A percentile compares a stretch with the other conserved stretches of the same genome.
phyloP scores from a whole-genome alignment of 495 filamentous ascomycete species.

The Xylaria flabelliformis region DNA sequence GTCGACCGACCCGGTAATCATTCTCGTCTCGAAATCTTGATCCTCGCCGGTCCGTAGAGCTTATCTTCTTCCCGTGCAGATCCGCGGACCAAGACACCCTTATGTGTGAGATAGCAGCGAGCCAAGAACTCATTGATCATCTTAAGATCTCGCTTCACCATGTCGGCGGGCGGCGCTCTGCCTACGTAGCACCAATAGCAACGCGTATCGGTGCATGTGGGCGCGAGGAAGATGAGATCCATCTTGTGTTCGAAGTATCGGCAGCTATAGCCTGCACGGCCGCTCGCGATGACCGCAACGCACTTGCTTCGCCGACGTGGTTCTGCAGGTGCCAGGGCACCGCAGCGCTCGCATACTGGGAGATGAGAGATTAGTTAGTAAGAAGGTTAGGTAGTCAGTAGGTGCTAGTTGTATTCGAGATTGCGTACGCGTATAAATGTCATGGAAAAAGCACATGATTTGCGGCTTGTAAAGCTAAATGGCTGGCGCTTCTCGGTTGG shows the following conservation, averaged over 20 bases:
- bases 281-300: neutral
- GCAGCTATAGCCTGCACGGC: neutral
- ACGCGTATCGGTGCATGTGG: neutral
- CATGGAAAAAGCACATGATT: neutral
- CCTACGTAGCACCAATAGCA: neutral
- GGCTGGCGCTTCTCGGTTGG: neutral
- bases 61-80: neutral
- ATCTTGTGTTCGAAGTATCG: neutral
- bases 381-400: neutral
- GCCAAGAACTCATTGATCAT: neutral
- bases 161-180: neutral
- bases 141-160: neutral
- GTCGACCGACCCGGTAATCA: neutral
- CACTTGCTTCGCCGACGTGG: neutral
- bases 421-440: neutral
- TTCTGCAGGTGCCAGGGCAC: neutral
- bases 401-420: neutral
- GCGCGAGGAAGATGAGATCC: neutral
- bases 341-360: conserved; percentile 1
- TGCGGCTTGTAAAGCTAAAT: neutral
- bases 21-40: neutral
- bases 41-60: neutral
- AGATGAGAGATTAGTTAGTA: neutral
- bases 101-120: neutral
- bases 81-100: neutral